Evolutionary conservation across 2,329 filamentous ascomycete species (phyloP).

Genomic region (Ophiostoma sp.): DNA sequence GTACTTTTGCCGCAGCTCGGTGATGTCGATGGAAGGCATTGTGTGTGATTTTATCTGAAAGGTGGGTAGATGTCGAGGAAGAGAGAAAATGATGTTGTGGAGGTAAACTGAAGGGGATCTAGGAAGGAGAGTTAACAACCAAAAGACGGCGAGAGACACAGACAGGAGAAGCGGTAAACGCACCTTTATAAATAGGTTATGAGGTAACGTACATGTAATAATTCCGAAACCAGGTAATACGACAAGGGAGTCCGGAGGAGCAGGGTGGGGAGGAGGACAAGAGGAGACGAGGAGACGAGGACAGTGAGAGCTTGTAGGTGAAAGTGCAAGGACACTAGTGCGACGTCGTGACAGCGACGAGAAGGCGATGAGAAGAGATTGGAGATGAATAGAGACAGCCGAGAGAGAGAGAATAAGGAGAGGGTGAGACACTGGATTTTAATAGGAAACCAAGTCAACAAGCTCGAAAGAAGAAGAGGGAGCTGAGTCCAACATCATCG

Average conservation of each 20-base stretch:
- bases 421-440: background rate
- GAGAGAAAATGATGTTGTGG: background rate
- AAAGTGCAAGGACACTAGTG: background rate
- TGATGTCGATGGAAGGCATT: slow-evolving; percentile 42
- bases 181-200: slow-evolving; percentile 1
- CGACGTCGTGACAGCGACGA: background rate
- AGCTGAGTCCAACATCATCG: background rate
- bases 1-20: slow-evolving; percentile 66
- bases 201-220: background rate
- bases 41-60: background rate
- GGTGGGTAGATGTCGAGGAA: background rate
- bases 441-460: background rate
- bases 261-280: background rate
- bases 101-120: background rate
- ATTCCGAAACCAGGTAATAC: slow-evolving; percentile 1
- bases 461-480: background rate
- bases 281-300: background rate
- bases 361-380: background rate
- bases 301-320: slow-evolving; percentile 2
- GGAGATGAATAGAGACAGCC: background rate
- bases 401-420: background rate
- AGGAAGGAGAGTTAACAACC: background rate
- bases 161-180: slow-evolving; percentile 10
- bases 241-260: background rate
- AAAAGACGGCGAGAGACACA: background rate